Percentiles rank a stretch among this genome's conserved stretches.
Evolutionary conservation across 1,139 yeast genomes (phyloP).

Genomic region (Protomyces gravidus): DNA sequence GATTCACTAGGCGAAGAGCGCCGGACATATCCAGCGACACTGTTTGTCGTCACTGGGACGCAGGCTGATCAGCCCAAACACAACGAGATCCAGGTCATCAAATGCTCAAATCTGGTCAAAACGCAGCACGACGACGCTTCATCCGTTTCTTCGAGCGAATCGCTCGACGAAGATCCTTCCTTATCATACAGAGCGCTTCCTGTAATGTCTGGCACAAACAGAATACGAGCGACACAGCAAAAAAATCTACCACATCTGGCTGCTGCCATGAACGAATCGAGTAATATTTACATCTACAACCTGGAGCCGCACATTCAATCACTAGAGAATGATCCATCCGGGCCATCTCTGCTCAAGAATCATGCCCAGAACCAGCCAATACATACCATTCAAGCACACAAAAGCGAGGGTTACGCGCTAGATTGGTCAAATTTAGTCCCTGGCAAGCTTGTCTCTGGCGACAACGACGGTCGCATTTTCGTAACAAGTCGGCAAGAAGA

Average conservation of each 20-base stretch:
- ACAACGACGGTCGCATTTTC: conserved; percentile 39
- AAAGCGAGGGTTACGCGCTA: conserved; percentile 96
- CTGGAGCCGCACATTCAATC: conserved; percentile 73
- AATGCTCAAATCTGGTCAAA: conserved; percentile 73
- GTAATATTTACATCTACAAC: conserved; percentile 84
- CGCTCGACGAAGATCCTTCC: conserved; percentile 74
- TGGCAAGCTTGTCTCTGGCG: conserved; percentile 86
- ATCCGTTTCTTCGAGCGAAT: conserved; percentile 58
- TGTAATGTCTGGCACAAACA: conserved; percentile 76
- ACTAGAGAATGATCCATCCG: conserved; percentile 66
- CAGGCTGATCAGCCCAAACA: conserved; percentile 86
- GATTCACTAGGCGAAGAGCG: conserved; percentile 84
- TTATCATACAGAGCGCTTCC: conserved; percentile 79
- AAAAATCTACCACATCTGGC: conserved; percentile 50
- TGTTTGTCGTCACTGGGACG: conserved; percentile 84
- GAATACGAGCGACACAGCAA: conserved; percentile 62
- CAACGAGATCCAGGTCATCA: conserved; percentile 80
- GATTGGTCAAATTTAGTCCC: conserved; percentile 77
- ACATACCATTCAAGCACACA: conserved; percentile 81
- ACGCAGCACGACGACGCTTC: conserved; percentile 66
- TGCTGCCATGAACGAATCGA: conserved; percentile 85
- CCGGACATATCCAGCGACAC: conserved; percentile 81
- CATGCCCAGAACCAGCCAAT: conserved; percentile 73
- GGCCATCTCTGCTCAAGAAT: conserved; percentile 50
- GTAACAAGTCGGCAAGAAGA: conserved; percentile 73